These are phyloP conservation scores for Oryza punctata DNA, from an alignment of 176 grass and related monocot genomes.

Conservation along the genomic window DNA sequence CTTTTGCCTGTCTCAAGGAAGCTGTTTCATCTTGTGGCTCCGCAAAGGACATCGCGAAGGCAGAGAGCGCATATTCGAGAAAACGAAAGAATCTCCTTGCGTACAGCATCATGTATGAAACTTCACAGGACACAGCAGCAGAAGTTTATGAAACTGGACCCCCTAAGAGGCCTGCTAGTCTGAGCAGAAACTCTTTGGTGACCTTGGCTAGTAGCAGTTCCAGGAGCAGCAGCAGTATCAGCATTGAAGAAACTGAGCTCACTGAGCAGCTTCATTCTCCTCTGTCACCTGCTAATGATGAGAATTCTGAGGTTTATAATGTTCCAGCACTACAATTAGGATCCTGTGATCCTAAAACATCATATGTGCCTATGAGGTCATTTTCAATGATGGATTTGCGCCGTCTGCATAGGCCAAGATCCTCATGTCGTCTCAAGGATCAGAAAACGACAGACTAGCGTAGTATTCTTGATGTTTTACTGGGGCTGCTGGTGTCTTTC, in stretches of 20 bases:
- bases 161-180: slow-evolving; percentile 42
- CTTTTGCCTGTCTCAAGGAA: slow-evolving; percentile 58
- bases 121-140: slow-evolving; percentile 13
- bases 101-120: slow-evolving; percentile 55
- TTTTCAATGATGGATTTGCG: slow-evolving; percentile 49
- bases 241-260: slow-evolving; percentile 36
- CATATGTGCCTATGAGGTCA: slow-evolving; percentile 27
- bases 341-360: neutral
- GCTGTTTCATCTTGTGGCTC: slow-evolving; percentile 51
- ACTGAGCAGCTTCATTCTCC: neutral
- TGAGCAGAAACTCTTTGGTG: slow-evolving; percentile 33
- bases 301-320: neutral
- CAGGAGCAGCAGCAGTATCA: slow-evolving; percentile 51
- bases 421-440: slow-evolving; percentile 23
- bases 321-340: neutral
- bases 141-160: slow-evolving; percentile 18
- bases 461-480: neutral
- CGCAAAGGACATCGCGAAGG: slow-evolving; percentile 62
- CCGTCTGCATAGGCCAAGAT: slow-evolving; percentile 27
- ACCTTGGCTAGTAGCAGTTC: slow-evolving; percentile 43
- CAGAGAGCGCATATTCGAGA: slow-evolving; percentile 58
- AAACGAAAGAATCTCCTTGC: slow-evolving; percentile 70
- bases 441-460: neutral
- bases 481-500: neutral
- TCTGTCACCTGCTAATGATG: neutral